phyloP scores from a whole-genome alignment of 1,284 basidiomycete genomes.

The Exobasidium rhododendri region DNA sequence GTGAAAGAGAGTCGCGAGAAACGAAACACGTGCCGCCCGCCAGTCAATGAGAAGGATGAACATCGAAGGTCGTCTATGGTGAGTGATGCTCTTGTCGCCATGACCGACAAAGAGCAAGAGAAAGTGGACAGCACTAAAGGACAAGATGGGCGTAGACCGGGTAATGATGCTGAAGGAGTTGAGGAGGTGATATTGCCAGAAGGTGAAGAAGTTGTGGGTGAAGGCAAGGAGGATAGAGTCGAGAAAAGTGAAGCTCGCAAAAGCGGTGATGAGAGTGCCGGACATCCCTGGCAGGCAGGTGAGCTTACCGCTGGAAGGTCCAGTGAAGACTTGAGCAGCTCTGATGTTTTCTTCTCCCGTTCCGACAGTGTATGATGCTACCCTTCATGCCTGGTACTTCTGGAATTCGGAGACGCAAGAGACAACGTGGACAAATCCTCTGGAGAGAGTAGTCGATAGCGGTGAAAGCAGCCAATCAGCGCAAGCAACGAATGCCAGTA shows the following conservation, averaged over 20 bases:
- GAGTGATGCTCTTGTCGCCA: no score
- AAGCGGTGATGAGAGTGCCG: not conserved
- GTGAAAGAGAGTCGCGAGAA: no score
- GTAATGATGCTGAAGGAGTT: not conserved
- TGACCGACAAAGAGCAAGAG: not conserved
- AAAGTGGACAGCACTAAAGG: not conserved
- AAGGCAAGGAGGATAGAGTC: slow-evolving; percentile 2
- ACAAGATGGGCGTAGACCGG: not conserved
- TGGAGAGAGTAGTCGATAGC: not conserved
- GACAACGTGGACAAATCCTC: slow-evolving; percentile 20
- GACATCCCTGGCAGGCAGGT: slow-evolving; percentile 18
- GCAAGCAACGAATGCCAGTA: not conserved
- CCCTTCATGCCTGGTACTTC: slow-evolving; percentile 16
- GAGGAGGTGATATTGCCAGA: not conserved
- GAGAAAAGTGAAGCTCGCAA: slow-evolving; percentile 5
- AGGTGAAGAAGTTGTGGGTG: not conserved
- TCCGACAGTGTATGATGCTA: slow-evolving; percentile 16
- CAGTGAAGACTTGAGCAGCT: not conserved
- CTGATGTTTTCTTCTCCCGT: not conserved
- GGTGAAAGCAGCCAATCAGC: not conserved
- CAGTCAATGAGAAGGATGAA: no score
- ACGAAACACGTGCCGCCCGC: no score
- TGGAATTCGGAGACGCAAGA: slow-evolving; percentile 19
- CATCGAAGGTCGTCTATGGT: no score
- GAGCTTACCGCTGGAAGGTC: not conserved